Evolutionary conservation across 208 protist species (phyloP).

Genomic region (Crithidia acanthocephali): DNA sequence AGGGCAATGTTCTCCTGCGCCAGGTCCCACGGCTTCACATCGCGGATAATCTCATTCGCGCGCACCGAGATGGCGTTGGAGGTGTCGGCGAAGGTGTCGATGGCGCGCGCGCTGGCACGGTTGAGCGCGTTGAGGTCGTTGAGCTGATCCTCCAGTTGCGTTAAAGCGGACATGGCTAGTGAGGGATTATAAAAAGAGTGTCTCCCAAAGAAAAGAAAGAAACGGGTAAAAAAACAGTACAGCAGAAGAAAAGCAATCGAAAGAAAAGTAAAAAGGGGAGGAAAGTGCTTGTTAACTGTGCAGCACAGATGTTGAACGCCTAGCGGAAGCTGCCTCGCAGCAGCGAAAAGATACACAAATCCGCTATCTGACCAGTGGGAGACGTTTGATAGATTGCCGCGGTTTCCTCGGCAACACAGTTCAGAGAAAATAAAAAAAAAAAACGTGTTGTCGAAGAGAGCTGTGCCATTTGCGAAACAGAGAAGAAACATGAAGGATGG

Average conservation of each 20-base stretch:
- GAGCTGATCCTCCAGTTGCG: constrained; percentile 75
- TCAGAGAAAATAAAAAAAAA: too few species aligned
- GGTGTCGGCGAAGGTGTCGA: constrained; percentile 87
- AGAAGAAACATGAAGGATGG: too few species aligned
- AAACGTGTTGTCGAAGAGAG: too few species aligned
- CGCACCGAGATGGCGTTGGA: constrained; percentile 72
- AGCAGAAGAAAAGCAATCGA: constrained; percentile 1
- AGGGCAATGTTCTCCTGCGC: constrained; percentile 86
- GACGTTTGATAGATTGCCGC: too few species aligned
- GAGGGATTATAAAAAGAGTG: not conserved
- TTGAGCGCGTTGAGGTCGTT: constrained; percentile 72
- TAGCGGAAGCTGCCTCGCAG: too few species aligned
- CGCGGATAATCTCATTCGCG: constrained; percentile 65
- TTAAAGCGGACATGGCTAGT: constrained; percentile 47
- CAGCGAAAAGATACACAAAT: too few species aligned
- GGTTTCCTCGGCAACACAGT: too few species aligned
- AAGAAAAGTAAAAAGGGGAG: too few species aligned
- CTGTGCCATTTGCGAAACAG: too few species aligned
- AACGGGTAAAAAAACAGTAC: constrained; percentile 3
- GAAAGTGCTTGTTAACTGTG: too few species aligned
- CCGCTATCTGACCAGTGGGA: too few species aligned
- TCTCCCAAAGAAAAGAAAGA: constrained; percentile 6
- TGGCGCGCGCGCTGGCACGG: constrained; percentile 60
- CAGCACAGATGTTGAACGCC: too few species aligned
- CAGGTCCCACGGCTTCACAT: constrained; percentile 87